Percentiles rank a stretch among this genome's conserved stretches.
phyloP scores from a whole-genome alignment of 1,284 basidiomycete species.

The Coriolopsis trogii region DNA sequence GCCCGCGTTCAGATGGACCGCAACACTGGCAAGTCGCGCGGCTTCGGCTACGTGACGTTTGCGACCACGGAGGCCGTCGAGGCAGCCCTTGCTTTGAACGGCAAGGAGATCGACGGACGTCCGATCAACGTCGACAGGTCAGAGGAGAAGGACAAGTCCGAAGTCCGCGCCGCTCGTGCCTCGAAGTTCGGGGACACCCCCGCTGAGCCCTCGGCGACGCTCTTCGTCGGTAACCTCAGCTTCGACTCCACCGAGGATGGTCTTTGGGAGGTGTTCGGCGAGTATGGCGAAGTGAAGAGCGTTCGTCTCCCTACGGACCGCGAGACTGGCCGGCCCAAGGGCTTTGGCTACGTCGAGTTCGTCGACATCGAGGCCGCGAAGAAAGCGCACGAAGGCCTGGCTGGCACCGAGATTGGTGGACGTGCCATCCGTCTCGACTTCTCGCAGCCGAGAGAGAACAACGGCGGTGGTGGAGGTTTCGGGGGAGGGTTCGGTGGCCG shows the following conservation, averaged over 20 bases:
- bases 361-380: constrained; percentile 80
- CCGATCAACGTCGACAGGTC: constrained; percentile 87
- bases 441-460: constrained; percentile 80
- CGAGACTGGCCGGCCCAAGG: constrained; percentile 90
- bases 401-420: constrained; percentile 84
- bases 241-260: constrained; percentile 83
- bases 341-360: constrained; percentile 98
- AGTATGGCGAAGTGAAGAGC: constrained; percentile 87
- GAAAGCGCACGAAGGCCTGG: constrained; percentile 75
- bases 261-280: constrained; percentile 91
- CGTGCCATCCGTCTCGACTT: constrained; percentile 87
- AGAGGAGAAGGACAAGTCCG: constrained; percentile 56
- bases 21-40: constrained; percentile 84
- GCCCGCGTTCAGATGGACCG: constrained; percentile 94
- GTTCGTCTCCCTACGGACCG: constrained; percentile 94
- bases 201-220: constrained; percentile 74
- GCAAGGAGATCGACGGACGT: constrained; percentile 93
- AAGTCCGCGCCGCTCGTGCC: constrained; percentile 69
- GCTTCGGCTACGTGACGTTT: constrained; percentile 97
- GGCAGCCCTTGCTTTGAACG: constrained; percentile 77
- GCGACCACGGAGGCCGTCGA: constrained; percentile 73
- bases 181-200: constrained; percentile 75
- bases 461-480: constrained; percentile 56
- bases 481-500: too few relatives aligned
- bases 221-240: constrained; percentile 93